These are phyloP conservation scores for Aspergillus pseudonomiae DNA, from an alignment of 2,329 filamentous ascomycete genomes.

Conservation along the genomic window DNA sequence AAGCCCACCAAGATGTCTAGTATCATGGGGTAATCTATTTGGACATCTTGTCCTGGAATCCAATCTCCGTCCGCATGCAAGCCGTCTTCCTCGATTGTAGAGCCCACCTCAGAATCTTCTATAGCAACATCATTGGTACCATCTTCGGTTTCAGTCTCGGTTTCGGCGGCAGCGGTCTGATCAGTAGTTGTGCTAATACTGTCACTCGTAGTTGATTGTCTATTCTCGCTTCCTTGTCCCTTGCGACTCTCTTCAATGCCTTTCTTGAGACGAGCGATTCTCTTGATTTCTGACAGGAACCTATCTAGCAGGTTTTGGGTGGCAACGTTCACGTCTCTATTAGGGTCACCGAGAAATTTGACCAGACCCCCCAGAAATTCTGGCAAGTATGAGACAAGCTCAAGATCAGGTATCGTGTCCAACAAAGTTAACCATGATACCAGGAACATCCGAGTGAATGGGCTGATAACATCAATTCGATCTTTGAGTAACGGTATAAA, in stretches of 20 bases:
- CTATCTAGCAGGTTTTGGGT: slow-evolving; percentile 87
- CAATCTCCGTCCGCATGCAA: slow-evolving; percentile 82
- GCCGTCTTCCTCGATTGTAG: slow-evolving; percentile 55
- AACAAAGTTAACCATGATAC: slow-evolving; percentile 95
- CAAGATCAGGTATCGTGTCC: slow-evolving; percentile 94
- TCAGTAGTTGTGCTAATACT: slow-evolving; percentile 63
- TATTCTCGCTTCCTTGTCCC: slow-evolving; percentile 66
- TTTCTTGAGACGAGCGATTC: slow-evolving; percentile 89
- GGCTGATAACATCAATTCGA: slow-evolving; percentile 89
- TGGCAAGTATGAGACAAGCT: slow-evolving; percentile 88
- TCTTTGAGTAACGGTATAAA: slow-evolving; percentile 95
- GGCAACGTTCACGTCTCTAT: slow-evolving; percentile 90
- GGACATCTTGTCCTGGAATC: slow-evolving; percentile 95
- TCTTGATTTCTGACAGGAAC: slow-evolving; percentile 90
- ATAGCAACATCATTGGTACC: slow-evolving; percentile 59
- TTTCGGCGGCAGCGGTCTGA: slow-evolving; percentile 41
- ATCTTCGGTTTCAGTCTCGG: slow-evolving; percentile 5
- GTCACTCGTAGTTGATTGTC: slow-evolving; percentile 71
- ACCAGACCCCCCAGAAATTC: slow-evolving; percentile 88
- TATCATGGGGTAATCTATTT: slow-evolving; percentile 90
- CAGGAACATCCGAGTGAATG: slow-evolving; percentile 91
- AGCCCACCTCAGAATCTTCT: slow-evolving; percentile 49
- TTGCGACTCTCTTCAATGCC: slow-evolving; percentile 86
- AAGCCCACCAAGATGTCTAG: slow-evolving; percentile 89
- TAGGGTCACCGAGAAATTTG: slow-evolving; percentile 88